phyloP scores from a whole-genome alignment of 148 eudicot genomes.

The Nepenthes mirabilis region DNA sequence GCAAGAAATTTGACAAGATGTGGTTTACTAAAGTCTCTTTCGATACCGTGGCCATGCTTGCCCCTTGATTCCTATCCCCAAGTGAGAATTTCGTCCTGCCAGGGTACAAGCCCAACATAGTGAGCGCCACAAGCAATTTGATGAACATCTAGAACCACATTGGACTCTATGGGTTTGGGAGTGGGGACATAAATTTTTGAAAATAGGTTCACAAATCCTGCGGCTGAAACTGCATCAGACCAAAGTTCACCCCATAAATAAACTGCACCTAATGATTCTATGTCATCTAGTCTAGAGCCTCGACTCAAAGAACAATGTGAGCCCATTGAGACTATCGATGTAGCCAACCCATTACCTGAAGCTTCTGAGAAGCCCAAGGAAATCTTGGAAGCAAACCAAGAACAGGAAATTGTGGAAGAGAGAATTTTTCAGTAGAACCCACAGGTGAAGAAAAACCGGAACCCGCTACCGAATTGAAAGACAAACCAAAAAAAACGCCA shows the following conservation, averaged over 20 bases:
- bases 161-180: constrained; percentile 24
- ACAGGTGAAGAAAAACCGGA: too few species aligned
- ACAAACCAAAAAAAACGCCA: too few species aligned
- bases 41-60: constrained; percentile 28
- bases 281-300: constrained; percentile 27
- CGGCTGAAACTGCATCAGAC: constrained; percentile 18
- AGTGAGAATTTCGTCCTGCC: constrained; percentile 35
- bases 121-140: constrained; percentile 30
- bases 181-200: constrained; percentile 17
- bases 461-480: too few species aligned
- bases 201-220: constrained; percentile 9
- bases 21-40: constrained; percentile 20
- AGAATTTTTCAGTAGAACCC: too few species aligned
- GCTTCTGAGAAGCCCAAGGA: too few species aligned
- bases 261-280: constrained; percentile 31
- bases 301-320: constrained; percentile 8
- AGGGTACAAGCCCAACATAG: constrained; percentile 28
- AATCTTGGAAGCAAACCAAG: too few species aligned
- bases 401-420: too few species aligned
- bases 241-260: constrained; percentile 32
- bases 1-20: constrained; percentile 24
- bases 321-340: too few species aligned
- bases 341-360: too few species aligned
- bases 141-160: constrained; percentile 30
- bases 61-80: constrained; percentile 41